These are phyloP conservation scores for Chlamydomonas sp. DNA, from an alignment of 139 green algal species.

Conservation along the genomic window DNA sequence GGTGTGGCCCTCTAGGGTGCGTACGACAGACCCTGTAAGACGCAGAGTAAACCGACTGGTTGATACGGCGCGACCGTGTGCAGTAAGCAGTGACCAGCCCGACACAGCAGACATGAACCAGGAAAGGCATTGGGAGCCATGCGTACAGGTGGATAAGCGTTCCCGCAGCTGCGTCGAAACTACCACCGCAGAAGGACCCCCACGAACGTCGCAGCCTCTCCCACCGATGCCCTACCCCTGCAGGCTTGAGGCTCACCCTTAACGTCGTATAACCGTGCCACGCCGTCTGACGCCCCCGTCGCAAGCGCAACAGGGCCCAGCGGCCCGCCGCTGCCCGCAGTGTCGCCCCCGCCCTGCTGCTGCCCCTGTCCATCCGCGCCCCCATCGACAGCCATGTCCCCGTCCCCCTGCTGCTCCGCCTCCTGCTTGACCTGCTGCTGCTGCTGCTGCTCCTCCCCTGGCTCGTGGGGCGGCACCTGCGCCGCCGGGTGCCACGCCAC, in stretches of 20 bases:
- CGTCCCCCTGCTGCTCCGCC: neutral
- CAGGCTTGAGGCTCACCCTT: neutral
- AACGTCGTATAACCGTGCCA: slow-evolving; percentile 38
- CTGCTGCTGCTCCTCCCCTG: slow-evolving; percentile 5
- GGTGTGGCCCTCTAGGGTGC: slow-evolving; percentile 82
- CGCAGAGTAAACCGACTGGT: too few species aligned
- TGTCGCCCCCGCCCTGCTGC: slow-evolving; percentile 2
- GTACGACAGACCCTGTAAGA: slow-evolving; percentile 62
- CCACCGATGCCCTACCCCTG: neutral
- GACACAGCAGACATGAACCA: too few species aligned
- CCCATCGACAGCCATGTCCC: neutral
- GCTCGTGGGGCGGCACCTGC: neutral
- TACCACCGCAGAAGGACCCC: neutral
- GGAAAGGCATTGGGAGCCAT: too few species aligned
- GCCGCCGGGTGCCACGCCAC: slow-evolving; percentile 88
- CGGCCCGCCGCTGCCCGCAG: slow-evolving; percentile 12
- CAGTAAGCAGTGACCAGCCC: too few species aligned
- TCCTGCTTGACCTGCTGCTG: neutral
- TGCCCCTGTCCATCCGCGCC: neutral
- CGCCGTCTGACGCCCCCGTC: slow-evolving; percentile 80
- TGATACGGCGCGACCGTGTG: too few species aligned
- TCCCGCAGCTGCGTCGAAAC: too few species aligned
- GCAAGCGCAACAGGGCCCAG: slow-evolving; percentile 42
- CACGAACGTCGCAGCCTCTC: neutral
- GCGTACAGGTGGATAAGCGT: too few species aligned